phyloP scores from a whole-genome alignment of 345 rosid genomes.

The Raphanus raphanistrum region DNA sequence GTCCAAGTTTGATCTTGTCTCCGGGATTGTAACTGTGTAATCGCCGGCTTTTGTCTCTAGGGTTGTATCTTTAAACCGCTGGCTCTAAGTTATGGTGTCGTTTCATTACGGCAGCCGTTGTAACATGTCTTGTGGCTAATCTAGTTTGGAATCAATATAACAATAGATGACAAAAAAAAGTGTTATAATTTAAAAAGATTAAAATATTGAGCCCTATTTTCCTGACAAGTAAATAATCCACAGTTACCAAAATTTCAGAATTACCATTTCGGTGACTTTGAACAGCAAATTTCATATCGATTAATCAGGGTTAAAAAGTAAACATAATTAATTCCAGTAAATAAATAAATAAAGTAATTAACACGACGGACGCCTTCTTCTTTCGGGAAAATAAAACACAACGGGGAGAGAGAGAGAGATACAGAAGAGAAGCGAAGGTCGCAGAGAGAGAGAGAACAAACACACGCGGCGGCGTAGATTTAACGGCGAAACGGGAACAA shows the following conservation, averaged over 20 bases:
- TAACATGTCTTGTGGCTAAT: too few species aligned
- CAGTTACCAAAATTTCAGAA: background rate
- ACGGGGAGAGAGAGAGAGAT: conserved; percentile 38
- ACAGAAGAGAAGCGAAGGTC: conserved; percentile 38
- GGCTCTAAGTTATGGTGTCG: too few species aligned
- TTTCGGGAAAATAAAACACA: conserved; percentile 51
- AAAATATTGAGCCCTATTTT: background rate
- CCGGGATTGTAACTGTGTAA: too few species aligned
- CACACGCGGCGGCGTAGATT: conserved; percentile 36
- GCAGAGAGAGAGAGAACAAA: conserved; percentile 11
- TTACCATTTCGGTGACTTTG: background rate
- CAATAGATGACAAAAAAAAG: too few species aligned
- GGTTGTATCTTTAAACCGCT: too few species aligned
- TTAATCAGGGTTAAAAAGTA: background rate
- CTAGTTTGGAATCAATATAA: too few species aligned
- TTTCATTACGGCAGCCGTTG: too few species aligned
- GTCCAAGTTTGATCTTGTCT: too few species aligned
- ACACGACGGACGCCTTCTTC: conserved; percentile 59
- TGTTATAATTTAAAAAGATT: background rate
- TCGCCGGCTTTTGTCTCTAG: too few species aligned
- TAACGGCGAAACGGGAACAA: conserved; percentile 31
- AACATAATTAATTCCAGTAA: background rate
- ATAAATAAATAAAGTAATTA: conserved; percentile 9
- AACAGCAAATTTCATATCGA: background rate
- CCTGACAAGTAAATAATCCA: background rate